phyloP scores from a whole-genome alignment of 768 basidiomycete genomes.

The Suillus americanus region DNA sequence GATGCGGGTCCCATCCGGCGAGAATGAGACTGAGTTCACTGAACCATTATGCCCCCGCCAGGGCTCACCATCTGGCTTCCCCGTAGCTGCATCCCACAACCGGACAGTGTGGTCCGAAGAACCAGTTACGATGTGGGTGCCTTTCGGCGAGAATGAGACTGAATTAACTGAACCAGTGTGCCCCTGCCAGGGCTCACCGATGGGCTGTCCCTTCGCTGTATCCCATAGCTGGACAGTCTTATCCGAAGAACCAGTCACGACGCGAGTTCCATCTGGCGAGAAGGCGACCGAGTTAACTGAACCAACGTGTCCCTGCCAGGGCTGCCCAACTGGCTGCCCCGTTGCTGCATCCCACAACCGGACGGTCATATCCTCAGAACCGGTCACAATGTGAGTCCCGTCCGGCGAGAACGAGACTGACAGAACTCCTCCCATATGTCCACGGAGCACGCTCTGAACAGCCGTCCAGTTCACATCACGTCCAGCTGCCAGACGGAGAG shows the following conservation, averaged over 20 bases:
- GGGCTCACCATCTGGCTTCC: conserved; percentile 1
- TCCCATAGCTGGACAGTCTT: not conserved
- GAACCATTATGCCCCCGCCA: conserved; percentile 3
- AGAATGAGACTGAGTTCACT: conserved; percentile 9
- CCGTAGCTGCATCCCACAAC: conserved; percentile 7
- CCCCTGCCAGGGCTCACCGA: not conserved
- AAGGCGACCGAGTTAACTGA: not conserved
- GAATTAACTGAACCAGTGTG: not conserved
- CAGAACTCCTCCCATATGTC: not conserved
- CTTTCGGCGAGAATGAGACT: conserved; percentile 9
- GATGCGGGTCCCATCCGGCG: conserved; percentile 13
- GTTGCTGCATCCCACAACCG: not conserved
- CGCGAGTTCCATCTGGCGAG: not conserved
- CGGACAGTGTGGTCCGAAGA: not conserved
- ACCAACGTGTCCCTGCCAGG: not conserved
- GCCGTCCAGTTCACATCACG: conserved; percentile 14
- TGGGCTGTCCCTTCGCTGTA: not conserved
- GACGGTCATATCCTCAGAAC: not conserved
- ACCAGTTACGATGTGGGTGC: conserved; percentile 2
- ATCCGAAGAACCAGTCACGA: not conserved
- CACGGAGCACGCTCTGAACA: conserved; percentile 15
- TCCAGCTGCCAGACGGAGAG: not conserved
- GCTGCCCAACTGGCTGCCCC: not conserved
- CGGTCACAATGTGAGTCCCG: not conserved
- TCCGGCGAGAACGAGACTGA: not conserved